A percentile compares a stretch with the other conserved stretches of the same genome.
phyloP scores from a whole-genome alignment of 202 grass and related monocot genomes.

The Miscanthus sacchariflorus region DNA sequence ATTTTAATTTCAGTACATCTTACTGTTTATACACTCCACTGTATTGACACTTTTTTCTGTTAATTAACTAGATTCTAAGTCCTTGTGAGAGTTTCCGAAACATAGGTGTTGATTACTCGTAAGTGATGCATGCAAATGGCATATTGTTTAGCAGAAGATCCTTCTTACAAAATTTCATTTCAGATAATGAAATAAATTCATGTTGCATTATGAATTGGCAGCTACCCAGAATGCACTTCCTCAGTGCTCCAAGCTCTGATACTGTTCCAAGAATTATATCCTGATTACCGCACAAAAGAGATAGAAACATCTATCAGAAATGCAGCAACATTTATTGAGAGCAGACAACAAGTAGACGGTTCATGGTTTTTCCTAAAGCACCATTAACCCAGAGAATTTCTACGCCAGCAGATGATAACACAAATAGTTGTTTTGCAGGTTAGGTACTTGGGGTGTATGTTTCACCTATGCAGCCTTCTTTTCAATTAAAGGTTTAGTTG shows the following conservation, averaged over 20 bases:
- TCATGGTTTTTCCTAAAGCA: constrained; percentile 12
- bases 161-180: neutral
- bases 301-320: constrained; percentile 33
- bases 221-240: constrained; percentile 43
- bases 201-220: neutral
- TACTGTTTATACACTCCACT: neutral
- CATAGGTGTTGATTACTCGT: constrained; percentile 48
- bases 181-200: neutral
- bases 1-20: neutral
- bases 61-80: constrained; percentile 37
- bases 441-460: neutral
- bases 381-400: too few relatives aligned
- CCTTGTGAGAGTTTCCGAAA: constrained; percentile 46
- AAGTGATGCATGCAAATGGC: neutral
- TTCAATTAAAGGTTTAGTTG: constrained; percentile 5
- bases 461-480: neutral
- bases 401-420: too few relatives aligned
- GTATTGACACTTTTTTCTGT: neutral
- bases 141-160: too few relatives aligned
- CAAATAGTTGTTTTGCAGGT: neutral
- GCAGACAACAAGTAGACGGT: constrained; percentile 42
- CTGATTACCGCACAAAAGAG: constrained; percentile 33
- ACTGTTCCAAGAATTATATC: constrained; percentile 39
- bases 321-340: constrained; percentile 44
- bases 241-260: constrained; percentile 42